Conservation (phyloP, 306 rosid species). For the Biancaea sappan region DNA sequence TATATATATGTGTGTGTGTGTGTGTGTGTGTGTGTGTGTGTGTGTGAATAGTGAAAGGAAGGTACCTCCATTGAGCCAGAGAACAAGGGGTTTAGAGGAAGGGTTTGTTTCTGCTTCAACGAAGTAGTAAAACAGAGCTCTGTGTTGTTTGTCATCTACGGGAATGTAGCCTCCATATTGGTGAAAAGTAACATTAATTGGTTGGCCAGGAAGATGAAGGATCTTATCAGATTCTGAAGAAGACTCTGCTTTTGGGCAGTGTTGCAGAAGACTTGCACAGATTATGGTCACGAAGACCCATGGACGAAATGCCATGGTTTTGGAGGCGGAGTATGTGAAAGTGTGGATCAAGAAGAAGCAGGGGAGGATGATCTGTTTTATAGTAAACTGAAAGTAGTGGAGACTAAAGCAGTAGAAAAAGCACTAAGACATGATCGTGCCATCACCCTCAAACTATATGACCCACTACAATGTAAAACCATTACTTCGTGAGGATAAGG, state of each 20-base stretch:
- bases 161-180: slow-evolving; percentile 46
- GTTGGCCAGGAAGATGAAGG: slow-evolving; percentile 47
- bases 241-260: neutral
- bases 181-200: slow-evolving; percentile 41
- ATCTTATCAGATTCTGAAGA: slow-evolving; percentile 31
- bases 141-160: slow-evolving; percentile 19
- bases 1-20: too few relatives aligned
- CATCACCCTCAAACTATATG: too few relatives aligned
- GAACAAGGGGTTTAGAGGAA: neutral
- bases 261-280: slow-evolving; percentile 25
- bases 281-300: slow-evolving; percentile 8
- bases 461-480: too few relatives aligned
- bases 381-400: neutral
- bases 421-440: too few relatives aligned
- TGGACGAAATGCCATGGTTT: slow-evolving; percentile 9
- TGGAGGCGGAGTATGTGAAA: neutral
- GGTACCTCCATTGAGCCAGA: too few relatives aligned
- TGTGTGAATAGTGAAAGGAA: too few relatives aligned
- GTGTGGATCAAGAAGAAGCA: too few relatives aligned
- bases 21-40: too few relatives aligned
- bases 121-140: neutral
- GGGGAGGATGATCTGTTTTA: too few relatives aligned
- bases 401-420: neutral
- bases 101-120: neutral
- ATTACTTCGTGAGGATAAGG: too few relatives aligned